Evolutionary conservation across 768 basidiomycete genomes (phyloP), one percentile per base, ranked within the genome.

Genomic region (Russula emetica): DNA sequence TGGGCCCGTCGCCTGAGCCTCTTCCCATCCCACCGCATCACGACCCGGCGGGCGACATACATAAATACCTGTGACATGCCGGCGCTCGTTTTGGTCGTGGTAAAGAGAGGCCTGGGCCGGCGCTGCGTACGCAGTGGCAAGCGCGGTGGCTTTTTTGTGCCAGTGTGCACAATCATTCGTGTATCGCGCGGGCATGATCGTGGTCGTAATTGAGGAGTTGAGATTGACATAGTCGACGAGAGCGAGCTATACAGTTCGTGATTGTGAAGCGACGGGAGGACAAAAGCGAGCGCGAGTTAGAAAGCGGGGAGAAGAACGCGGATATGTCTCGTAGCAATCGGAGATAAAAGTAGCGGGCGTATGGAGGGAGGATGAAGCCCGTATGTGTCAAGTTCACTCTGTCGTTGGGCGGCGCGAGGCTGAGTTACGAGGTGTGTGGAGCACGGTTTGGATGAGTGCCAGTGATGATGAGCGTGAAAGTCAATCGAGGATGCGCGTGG

Each of bases 41-140:
- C 78, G 11, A 92, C 86, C 32, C 89, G 77, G 55, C 74, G 70
- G 5, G 83, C 87, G 47, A 93, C 78, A 69, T 91, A 91, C 71
- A 83, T 86, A 69, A 92, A 93, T 20, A 90, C 85, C 1, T 85
- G 85, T 1, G 71, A 55, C 0, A 92, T 87, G 9, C 87, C 85
- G 36, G 83, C 80, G 0, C 90, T 90, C 6, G 87, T 90, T 74
- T 90, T 90, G 2, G 90, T 90, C 1, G 86, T 88, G 8, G 88
- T 83, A 70, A 87, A 86, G 73, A 92, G 89, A 20, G 69, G 42
- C n/a, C n/a, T n/a, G n/a, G n/a, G n/a, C n/a, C n/a, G n/a, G n/a
- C n/a, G n/a, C n/a, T n/a, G n/a, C n/a, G n/a, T n/a, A n/a, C n/a
- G n/a, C n/a, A n/a, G n/a, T n/a, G n/a, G n/a, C n/a, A n/a, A n/a